Evolutionary conservation across 345 rosid species (phyloP).

Genomic region (Populus tremula): DNA sequence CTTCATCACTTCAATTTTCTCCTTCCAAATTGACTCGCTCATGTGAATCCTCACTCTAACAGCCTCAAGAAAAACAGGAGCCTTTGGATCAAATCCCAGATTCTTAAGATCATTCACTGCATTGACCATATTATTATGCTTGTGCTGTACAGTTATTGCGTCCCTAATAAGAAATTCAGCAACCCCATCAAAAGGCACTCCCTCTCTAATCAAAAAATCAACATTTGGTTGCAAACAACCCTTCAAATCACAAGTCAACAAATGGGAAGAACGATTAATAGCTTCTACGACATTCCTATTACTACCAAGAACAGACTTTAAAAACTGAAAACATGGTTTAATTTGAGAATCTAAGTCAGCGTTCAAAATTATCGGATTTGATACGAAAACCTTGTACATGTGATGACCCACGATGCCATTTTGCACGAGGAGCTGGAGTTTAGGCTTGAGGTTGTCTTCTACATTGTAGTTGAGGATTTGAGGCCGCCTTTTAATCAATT

Average conservation of each 20-base stretch:
- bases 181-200: not conserved
- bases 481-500: not conserved
- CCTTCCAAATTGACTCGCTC: not conserved
- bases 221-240: not conserved
- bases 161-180: not conserved
- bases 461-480: not conserved
- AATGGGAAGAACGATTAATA: not conserved
- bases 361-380: not conserved
- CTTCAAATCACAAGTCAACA: not conserved
- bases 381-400: not conserved
- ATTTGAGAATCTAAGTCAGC: not conserved
- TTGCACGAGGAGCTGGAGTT: not conserved
- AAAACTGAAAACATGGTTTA: not conserved
- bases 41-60: not conserved
- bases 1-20: not conserved
- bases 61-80: conserved; percentile 13
- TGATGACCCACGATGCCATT: not conserved
- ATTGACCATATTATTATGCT: not conserved
- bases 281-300: not conserved
- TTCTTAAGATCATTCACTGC: not conserved
- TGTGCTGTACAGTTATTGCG: not conserved
- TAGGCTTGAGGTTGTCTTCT: not conserved
- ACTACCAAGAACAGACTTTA: not conserved
- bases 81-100: not conserved
- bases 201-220: not conserved